A percentile compares a stretch with the other conserved stretches of the same genome.
Evolutionary conservation across 2,329 filamentous ascomycete species (phyloP).

Genomic region (Fusarium sp.): DNA sequence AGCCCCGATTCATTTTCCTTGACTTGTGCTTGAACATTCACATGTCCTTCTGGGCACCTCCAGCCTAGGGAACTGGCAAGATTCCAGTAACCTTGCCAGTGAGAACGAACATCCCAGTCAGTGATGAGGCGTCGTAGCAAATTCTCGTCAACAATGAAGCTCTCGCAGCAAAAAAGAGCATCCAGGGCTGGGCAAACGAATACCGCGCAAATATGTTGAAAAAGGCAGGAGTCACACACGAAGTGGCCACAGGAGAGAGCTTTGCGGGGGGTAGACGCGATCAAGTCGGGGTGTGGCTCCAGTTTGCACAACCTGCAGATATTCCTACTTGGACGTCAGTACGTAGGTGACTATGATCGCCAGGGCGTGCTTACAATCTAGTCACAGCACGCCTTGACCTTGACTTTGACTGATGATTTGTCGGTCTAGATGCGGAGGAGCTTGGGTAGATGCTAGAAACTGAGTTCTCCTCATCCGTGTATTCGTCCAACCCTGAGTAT

Average conservation of each 20-base stretch:
- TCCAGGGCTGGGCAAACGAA: not conserved
- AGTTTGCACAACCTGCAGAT: not conserved
- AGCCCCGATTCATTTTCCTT: too few relatives aligned
- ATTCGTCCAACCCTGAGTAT: not conserved
- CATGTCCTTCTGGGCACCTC: not conserved
- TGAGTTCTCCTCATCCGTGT: not conserved
- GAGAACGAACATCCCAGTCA: not conserved
- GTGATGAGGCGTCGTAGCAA: not conserved
- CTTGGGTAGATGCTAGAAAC: not conserved
- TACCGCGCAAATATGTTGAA: not conserved
- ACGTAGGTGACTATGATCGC: not conserved
- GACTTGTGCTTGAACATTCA: too few relatives aligned
- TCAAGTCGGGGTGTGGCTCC: not conserved
- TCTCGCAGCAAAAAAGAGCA: not conserved
- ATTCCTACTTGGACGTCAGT: not conserved
- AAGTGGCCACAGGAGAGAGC: not conserved
- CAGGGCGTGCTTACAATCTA: not conserved
- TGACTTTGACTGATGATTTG: not conserved
- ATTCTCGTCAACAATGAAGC: not conserved
- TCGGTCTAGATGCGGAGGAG: not conserved
- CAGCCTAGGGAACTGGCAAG: not conserved
- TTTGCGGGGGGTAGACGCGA: not conserved
- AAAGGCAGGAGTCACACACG: not conserved
- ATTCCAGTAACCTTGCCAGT: not conserved
- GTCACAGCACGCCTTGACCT: not conserved